A percentile compares a stretch with the other conserved stretches of the same genome.
Evolutionary conservation across 345 rosid genomes (phyloP).

Genomic region (Diplotaxis tenuifolia): DNA sequence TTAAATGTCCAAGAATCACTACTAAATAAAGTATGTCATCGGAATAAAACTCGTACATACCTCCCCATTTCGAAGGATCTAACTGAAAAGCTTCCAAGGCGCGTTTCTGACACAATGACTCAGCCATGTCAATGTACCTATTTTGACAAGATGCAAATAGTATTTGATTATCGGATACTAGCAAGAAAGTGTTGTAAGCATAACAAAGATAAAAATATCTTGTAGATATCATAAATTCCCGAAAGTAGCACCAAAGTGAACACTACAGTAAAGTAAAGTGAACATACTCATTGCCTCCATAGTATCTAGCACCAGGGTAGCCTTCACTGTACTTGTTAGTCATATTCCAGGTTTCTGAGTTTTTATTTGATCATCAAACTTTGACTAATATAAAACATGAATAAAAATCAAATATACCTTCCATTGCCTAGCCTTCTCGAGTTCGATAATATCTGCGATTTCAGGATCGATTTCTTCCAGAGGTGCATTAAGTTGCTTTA

Average conservation of each 20-base stretch:
- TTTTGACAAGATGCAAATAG: conserved; percentile 4
- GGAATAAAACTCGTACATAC: conserved; percentile 44
- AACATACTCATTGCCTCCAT: conserved; percentile 92
- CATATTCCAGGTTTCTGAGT: too few relatives aligned
- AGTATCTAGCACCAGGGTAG: conserved; percentile 94
- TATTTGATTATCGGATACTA: background rate
- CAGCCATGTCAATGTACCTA: conserved; percentile 97
- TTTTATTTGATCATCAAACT: too few relatives aligned
- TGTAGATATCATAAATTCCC: background rate
- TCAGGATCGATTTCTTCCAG: conserved; percentile 87
- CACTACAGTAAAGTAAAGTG: background rate
- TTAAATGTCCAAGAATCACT: conserved; percentile 5
- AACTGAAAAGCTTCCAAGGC: conserved; percentile 81
- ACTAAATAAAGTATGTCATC: background rate
- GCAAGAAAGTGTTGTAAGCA: background rate
- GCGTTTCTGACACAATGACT: conserved; percentile 82
- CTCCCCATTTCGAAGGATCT: conserved; percentile 97
- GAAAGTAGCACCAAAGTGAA: background rate
- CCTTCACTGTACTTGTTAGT: conserved; percentile 98
- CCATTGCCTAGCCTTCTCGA: conserved; percentile 99
- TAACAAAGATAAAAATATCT: background rate
- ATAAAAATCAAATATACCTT: conserved; percentile 51
- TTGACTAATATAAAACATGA: background rate
- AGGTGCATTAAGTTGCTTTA: conserved; percentile 75
- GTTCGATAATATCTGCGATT: conserved; percentile 80